These are phyloP conservation scores for Aspergillus affinis DNA, from an alignment of 495 filamentous ascomycete genomes.

Conservation along the genomic window DNA sequence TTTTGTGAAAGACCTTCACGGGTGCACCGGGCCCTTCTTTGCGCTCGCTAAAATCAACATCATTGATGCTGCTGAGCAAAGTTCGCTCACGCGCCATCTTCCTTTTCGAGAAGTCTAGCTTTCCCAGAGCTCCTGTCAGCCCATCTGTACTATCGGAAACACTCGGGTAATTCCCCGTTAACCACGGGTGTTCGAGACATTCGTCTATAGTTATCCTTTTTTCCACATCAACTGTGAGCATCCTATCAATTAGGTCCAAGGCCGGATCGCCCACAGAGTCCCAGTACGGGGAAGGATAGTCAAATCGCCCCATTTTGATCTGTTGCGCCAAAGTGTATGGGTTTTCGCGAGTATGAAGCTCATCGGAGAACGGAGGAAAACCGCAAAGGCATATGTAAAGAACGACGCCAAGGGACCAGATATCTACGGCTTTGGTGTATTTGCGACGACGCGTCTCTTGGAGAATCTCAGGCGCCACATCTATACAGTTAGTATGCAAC, in stretches of 20 bases:
- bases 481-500: conserved; percentile 40
- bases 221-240: conserved; percentile 85
- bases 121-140: conserved; percentile 75
- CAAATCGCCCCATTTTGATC: conserved; percentile 84
- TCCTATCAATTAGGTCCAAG: conserved; percentile 89
- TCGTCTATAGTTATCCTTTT: conserved; percentile 84
- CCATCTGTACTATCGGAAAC: conserved; percentile 89
- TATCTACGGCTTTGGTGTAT: conserved; percentile 93
- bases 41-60: conserved; percentile 65
- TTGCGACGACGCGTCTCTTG: conserved; percentile 72
- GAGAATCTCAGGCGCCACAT: conserved; percentile 95
- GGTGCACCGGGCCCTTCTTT: conserved; percentile 55
- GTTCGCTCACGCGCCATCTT: conserved; percentile 81
- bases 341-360: conserved; percentile 73
- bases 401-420: conserved; percentile 98
- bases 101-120: conserved; percentile 80
- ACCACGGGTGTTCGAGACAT: conserved; percentile 91
- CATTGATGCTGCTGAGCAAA: conserved; percentile 77
- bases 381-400: conserved; percentile 98
- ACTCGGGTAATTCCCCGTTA: conserved; percentile 50
- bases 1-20: conserved; percentile 79
- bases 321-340: conserved; percentile 88
- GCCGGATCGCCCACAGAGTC: conserved; percentile 88
- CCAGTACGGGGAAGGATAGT: conserved; percentile 98
- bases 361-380: conserved; percentile 95